Evolutionary conservation across 305 asterid species (phyloP), one percentile per base, ranked within the genome.

Genomic region (Vinca major): DNA sequence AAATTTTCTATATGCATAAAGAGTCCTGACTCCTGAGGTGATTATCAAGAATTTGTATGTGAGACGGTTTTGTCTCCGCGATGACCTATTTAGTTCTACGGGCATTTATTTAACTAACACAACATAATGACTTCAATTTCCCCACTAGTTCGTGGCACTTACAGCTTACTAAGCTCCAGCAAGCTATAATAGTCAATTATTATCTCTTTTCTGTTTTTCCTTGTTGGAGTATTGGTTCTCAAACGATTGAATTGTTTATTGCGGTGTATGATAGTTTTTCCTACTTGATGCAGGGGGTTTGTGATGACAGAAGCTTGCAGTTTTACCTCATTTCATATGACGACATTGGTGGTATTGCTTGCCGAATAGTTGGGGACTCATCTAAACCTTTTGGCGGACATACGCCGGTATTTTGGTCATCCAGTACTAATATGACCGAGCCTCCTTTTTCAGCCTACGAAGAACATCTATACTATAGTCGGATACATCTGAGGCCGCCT

Each of bases 241-340:
- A 48, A 17, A 47, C 17, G 12, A 21, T 43, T 4, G 14, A 20
- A 6, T 21, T 64, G 10, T 26, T 26, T 60, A 39, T 33, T 40
- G 13, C 19, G 12, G 61, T 43, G 54, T 62, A 50, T 77, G 65
- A 69, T 62, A 53, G 40, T 41, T 39, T 70, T 66, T 60, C 44
- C 65, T 55, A 47, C 66, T 56, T 74, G 66, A 65, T 69, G 77
- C 86, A 92, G 98, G 97, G 98, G 37, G 74, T 92, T 65, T 75
- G 86, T 74, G 92, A 80, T 41, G 92, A 87, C 75, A 74, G 70
- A 83, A 86, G 83, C 77, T 80, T 92, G 81, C 92, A 85, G 47
- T 92, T 92, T 82, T 92, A 83, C 72, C 83, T 88, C 51, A 95
- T 85, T 53, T 80, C 88, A 49, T 92, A 88, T 48, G 97, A 92